phyloP scores from a whole-genome alignment of 78 protist genomes.

The Chrysochromulina parva region DNA sequence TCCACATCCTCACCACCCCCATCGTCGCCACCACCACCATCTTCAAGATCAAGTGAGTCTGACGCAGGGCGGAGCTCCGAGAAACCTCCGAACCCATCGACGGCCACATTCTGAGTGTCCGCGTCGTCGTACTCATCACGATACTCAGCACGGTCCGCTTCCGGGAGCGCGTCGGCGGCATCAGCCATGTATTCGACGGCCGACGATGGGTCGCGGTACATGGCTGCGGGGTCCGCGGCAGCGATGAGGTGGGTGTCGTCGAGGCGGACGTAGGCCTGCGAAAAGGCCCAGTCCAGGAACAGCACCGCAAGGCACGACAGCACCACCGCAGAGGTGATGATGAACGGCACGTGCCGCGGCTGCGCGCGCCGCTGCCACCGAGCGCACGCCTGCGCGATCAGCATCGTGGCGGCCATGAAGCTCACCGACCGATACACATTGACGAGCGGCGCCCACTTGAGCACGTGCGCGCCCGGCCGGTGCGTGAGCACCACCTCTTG shows the following conservation, averaged over 20 bases:
- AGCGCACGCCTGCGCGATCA: neutral
- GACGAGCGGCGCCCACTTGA: constrained; percentile 1
- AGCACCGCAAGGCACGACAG: neutral
- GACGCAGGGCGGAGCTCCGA: too few relatives aligned
- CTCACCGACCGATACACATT: neutral
- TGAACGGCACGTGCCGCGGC: neutral
- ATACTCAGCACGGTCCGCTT: too few relatives aligned
- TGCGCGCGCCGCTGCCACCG: neutral
- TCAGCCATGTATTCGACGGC: too few relatives aligned
- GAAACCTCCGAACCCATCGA: too few relatives aligned
- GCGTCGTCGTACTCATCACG: too few relatives aligned
- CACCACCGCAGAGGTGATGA: constrained; percentile 10
- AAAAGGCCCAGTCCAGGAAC: neutral
- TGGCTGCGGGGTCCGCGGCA: neutral
- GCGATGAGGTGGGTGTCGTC: neutral
- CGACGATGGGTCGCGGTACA: too few relatives aligned
- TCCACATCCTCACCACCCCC: too few relatives aligned
- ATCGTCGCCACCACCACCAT: too few relatives aligned
- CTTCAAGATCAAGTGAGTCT: too few relatives aligned
- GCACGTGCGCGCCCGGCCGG: neutral
- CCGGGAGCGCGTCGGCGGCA: too few relatives aligned
- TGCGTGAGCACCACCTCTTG: neutral
- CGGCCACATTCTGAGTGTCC: too few relatives aligned
- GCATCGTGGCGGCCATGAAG: neutral
- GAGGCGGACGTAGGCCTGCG: neutral